Conservation (phyloP, 2,329 filamentous ascomycete genomes). For the Stachybotrys elegans region DNA sequence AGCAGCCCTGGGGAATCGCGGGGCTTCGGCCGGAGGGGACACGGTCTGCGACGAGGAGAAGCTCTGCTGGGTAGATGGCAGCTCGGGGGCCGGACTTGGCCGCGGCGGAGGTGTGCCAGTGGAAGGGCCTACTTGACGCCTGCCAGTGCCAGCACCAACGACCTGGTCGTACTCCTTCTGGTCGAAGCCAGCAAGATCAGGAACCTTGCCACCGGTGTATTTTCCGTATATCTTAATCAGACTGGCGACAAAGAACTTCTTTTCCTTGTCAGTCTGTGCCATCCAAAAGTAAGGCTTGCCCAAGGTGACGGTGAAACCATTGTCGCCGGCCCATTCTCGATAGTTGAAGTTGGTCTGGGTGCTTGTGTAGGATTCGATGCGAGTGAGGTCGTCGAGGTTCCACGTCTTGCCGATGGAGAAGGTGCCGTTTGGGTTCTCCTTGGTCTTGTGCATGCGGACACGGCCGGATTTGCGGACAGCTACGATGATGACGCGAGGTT, state of each 20-base stretch:
- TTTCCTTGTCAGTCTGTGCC: conserved; percentile 88
- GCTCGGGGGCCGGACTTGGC: conserved; percentile 21
- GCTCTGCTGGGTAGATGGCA: conserved; percentile 12
- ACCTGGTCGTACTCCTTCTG: conserved; percentile 72
- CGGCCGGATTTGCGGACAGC: conserved; percentile 87
- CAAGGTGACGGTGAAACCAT: conserved; percentile 82
- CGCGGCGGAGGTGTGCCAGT: conserved; percentile 19
- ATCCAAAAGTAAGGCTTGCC: conserved; percentile 98
- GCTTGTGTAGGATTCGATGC: conserved; percentile 76
- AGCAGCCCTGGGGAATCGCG: conserved; percentile 22
- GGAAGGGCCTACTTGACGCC: conserved; percentile 25
- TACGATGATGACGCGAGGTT: conserved; percentile 86
- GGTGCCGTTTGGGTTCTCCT: conserved; percentile 87
- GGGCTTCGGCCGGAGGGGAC: conserved; percentile 14
- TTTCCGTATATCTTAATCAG: conserved; percentile 95
- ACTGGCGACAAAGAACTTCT: conserved; percentile 97
- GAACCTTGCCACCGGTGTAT: conserved; percentile 82
- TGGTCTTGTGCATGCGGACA: conserved; percentile 93
- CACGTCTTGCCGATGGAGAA: conserved; percentile 99
- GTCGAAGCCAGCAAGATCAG: conserved; percentile 79
- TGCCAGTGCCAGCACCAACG: conserved; percentile 52
- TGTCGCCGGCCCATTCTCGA: conserved; percentile 74
- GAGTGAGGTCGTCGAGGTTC: conserved; percentile 84
- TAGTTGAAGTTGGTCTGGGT: conserved; percentile 50
- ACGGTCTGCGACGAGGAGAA: background rate